Evolutionary conservation across 2,329 filamentous ascomycete genomes (phyloP), one percentile per base, ranked within the genome.

Genomic region (Xylaria sp.): DNA sequence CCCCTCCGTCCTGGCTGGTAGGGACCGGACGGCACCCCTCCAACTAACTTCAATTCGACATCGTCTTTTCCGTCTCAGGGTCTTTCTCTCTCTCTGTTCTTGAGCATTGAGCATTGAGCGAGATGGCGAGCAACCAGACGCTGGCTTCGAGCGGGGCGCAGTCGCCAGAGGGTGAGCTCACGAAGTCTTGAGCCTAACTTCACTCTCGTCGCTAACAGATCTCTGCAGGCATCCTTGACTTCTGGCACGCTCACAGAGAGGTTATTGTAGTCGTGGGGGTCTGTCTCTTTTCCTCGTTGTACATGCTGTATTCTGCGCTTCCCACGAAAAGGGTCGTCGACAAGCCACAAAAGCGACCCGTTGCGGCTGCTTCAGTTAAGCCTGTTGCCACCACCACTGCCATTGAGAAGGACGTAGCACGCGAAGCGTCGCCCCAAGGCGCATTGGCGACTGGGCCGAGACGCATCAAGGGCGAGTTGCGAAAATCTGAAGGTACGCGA

Each of bases 391-490:
- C 54, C 15, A 11, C 35, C 21, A 11, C 54, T 15, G 14, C 35
- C n/a, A 43, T 54, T 46, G 70, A 72, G 55, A 72, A 71, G 17
- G 21, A 25, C n/a, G 28, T 31, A 19, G 21, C 57, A 28, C 55
- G 37, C 21, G 53, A 60, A 56, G 40, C 53, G 50, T 70, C 65
- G 43, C 7, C 49, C 15, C 70, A 75, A 73, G 78, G 72, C 51
- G 55, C 67, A 25, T 65, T 76, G 35, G 65, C 77, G 1, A 74
- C 72, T 37, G 84, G 82, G 0, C 84, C 85, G 2, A 77, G 78
- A 62, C 78, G 82, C 57, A 83, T 84, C 62, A 83, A 83, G 64
- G 79, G 80, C 56, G 78, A 78, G 47, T 52, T 73, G 52, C 71
- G 69, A 45, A 82, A 74, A 63, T 65, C 75, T 49, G 75, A 72